Conservation (phyloP, 2,329 filamentous ascomycete species). For the Chalara sp. region DNA sequence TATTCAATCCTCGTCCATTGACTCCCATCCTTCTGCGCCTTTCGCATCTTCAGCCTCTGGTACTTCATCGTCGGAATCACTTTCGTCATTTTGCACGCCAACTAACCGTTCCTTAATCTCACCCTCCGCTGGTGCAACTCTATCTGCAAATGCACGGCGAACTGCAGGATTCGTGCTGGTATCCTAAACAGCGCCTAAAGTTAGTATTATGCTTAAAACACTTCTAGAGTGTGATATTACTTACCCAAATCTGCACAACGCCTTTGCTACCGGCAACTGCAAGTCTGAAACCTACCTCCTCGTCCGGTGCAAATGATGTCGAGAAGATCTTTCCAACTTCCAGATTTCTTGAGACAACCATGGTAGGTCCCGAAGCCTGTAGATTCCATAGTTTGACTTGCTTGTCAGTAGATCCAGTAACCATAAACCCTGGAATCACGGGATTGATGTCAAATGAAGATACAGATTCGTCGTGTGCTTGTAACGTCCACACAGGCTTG, state of each 20-base stretch:
- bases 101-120: conserved; percentile 72
- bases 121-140: conserved; percentile 53
- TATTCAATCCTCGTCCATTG: conserved; percentile 50
- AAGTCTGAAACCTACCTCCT: conserved; percentile 84
- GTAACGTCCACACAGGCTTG: conserved; percentile 88
- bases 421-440: conserved; percentile 84
- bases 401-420: conserved; percentile 88
- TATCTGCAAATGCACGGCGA: conserved; percentile 72
- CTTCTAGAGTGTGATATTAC: background rate
- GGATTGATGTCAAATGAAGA: conserved; percentile 91
- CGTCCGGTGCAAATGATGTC: conserved; percentile 81
- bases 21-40: conserved; percentile 35
- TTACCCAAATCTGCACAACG: conserved; percentile 87
- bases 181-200: conserved; percentile 14
- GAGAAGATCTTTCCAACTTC: conserved; percentile 95
- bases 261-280: conserved; percentile 94
- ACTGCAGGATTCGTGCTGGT: conserved; percentile 80
- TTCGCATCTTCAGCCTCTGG: conserved; percentile 42
- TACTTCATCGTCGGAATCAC: conserved; percentile 52
- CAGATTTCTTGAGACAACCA: conserved; percentile 87
- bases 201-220: conserved; percentile 5
- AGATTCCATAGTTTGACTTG: conserved; percentile 97
- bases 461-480: conserved; percentile 89
- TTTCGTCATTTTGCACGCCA: conserved; percentile 61
- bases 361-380: conserved; percentile 68